Evolutionary conservation across 805 yeast species (phyloP).

Genomic region (Candida boleticola): DNA sequence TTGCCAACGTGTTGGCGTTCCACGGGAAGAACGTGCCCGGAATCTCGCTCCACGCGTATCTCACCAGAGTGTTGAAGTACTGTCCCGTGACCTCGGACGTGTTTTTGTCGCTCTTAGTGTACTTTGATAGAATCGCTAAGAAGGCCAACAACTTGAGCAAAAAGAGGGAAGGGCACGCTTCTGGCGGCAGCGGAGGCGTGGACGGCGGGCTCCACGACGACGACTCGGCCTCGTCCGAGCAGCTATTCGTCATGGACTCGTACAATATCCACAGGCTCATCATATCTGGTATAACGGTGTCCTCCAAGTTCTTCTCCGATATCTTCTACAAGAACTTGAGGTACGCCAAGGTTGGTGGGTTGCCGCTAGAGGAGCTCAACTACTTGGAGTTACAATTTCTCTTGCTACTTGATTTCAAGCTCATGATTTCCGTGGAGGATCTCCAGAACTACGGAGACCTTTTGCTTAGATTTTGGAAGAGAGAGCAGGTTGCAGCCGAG

Average conservation of each 20-base stretch:
- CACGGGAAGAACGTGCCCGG: conserved; percentile 97
- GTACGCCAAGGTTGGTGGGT: conserved; percentile 94
- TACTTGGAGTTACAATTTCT: conserved; percentile 89
- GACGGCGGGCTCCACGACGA: conserved; percentile 16
- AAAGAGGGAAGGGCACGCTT: conserved; percentile 10
- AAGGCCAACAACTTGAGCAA: conserved; percentile 57
- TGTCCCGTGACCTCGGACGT: conserved; percentile 99
- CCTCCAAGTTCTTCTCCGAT: conserved; percentile 92
- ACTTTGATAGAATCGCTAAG: conserved; percentile 91
- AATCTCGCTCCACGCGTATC: conserved; percentile 85
- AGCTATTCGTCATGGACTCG: conserved; percentile 90
- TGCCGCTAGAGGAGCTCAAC: conserved; percentile 89
- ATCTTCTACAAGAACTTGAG: conserved; percentile 91
- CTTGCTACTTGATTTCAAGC: conserved; percentile 76
- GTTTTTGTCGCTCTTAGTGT: conserved; percentile 82
- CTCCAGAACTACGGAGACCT: conserved; percentile 87
- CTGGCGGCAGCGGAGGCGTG: conserved; percentile 5
- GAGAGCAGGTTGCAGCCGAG: conserved; percentile 55
- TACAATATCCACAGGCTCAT: conserved; percentile 92
- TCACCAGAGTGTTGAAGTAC: conserved; percentile 87
- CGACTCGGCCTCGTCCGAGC: conserved; percentile 31
- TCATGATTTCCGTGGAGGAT: conserved; percentile 87
- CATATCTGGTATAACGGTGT: conserved; percentile 92
- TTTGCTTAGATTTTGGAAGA: conserved; percentile 77
- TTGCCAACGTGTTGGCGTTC: conserved; percentile 78